Evolutionary conservation across 495 filamentous ascomycete genomes (phyloP), one percentile per base, ranked within the genome.

Genomic region (Lasiosphaeriaceae sp.): DNA sequence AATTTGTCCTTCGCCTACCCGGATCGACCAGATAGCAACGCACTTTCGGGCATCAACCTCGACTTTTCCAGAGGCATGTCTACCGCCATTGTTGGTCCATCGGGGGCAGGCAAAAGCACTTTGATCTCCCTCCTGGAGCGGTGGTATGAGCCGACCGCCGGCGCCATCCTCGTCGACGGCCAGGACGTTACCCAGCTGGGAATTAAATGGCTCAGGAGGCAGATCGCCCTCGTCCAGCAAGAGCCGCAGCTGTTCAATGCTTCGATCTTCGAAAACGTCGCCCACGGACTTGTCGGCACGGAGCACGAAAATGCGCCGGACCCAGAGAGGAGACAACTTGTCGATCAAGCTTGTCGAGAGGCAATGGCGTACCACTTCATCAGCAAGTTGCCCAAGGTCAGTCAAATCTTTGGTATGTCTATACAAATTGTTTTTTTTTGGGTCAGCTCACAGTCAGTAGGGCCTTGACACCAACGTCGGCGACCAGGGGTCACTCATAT

Each of bases 381-480:
- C n/a, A n/a, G n/a, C n/a, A n/a, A n/a, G n/a, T n/a, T n/a, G n/a
- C n/a, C n/a, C n/a, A n/a, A n/a, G n/a, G n/a, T n/a, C n/a, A n/a
- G n/a, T n/a, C n/a, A n/a, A n/a, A n/a, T n/a, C n/a, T n/a, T n/a
- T n/a, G n/a, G n/a, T n/a, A n/a, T n/a, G n/a, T n/a, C n/a, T n/a
- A n/a, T n/a, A n/a, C n/a, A n/a, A n/a, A n/a, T n/a, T n/a, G n/a
- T n/a, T n/a, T n/a, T n/a, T n/a, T n/a, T n/a, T n/a, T n/a, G n/a
- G n/a, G n/a, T n/a, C n/a, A n/a, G n/a, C n/a, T n/a, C n/a, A n/a
- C n/a, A n/a, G n/a, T n/a, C n/a, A n/a, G n/a, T 80, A 96, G 67
- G 85, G 86, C 3, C 96, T 95, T 63, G 84, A 95, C 60, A 96
- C 92, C 0, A 87, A 91, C 60, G 90, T 97, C 53, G 92, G 92